Evolutionary conservation across 2,329 filamentous ascomycete genomes (phyloP), one percentile per base, ranked within the genome.

Genomic region (Penicillium brasilianum): DNA sequence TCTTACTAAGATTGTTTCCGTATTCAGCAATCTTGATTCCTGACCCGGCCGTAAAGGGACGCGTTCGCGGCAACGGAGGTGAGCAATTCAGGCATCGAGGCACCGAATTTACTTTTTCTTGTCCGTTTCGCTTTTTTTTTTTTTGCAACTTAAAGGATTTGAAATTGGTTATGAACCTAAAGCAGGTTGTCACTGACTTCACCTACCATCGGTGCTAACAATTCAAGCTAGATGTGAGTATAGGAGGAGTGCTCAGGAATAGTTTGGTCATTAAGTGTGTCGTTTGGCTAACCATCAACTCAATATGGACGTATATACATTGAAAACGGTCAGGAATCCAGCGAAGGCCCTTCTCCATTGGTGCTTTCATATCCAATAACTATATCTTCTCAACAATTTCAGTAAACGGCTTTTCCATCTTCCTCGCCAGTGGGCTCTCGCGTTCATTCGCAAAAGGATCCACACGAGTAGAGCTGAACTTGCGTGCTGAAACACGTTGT

Each of bases 381-480:
- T 44, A 28, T 11, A 54, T 43, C 2, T 43, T 16, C 52, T 54
- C 52, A n/a, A 54, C 36, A 18, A 25, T 20, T 20, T 43, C 52
- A 16, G 22, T 16, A 10, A 32, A 41, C 5, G 52, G 52, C 39
- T 41, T 54, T 25, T 54, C 52, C 37, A 20, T 9, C 37, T 54
- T 54, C 10, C 22, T 32, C 6, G 11, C 52, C 2, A 22, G 18
- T 20, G 36, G 28, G 20, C 25, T 44, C 13, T 39, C 36, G 10
- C 37, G 14, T 7, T 44, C 52, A 30, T 16, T 44, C 14, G 37
- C 65, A 55, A 69, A 71, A 1, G 73, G 72, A 62, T 76, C 72
- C 61, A 78, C 75, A 36, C 67, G 61, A 34, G 73, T 74, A 1
- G 68, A 58, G 34, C 65, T 70, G 55, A 79, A 82, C 56, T 78